phyloP scores from a whole-genome alignment of 345 rosid genomes.

The Syzygium aqueum region DNA sequence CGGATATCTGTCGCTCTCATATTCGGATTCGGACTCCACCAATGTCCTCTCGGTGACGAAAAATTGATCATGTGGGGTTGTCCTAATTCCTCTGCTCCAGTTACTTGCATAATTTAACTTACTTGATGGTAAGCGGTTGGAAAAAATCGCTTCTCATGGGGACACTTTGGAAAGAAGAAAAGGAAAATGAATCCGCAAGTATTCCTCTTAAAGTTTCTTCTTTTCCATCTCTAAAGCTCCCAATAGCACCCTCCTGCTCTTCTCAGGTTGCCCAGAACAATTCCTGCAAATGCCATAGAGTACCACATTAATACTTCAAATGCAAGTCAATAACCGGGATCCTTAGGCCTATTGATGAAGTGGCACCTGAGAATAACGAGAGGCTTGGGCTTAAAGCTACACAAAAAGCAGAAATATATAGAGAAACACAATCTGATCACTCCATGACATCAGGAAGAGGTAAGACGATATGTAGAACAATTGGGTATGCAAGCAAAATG shows the following conservation, averaged over 20 bases:
- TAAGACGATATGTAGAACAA: not conserved
- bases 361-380: not conserved
- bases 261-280: constrained; percentile 35
- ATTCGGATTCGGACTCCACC: constrained; percentile 30
- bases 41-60: constrained; percentile 18
- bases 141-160: constrained; percentile 1
- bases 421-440: not conserved
- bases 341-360: not conserved
- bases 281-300: constrained; percentile 51
- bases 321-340: not conserved
- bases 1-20: constrained; percentile 24
- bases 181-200: not conserved
- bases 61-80: constrained; percentile 23
- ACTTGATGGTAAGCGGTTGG: constrained; percentile 4
- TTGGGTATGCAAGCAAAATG: not conserved
- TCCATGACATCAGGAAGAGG: not conserved
- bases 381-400: not conserved
- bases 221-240: constrained; percentile 8
- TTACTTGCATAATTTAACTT: constrained; percentile 7
- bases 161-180: constrained; percentile 11
- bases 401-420: not conserved
- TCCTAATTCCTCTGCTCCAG: constrained; percentile 45
- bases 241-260: constrained; percentile 29
- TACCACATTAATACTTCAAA: not conserved
- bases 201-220: constrained; percentile 3